phyloP scores from a whole-genome alignment of 305 asterid genomes.

The Caryopteris hybrid region DNA sequence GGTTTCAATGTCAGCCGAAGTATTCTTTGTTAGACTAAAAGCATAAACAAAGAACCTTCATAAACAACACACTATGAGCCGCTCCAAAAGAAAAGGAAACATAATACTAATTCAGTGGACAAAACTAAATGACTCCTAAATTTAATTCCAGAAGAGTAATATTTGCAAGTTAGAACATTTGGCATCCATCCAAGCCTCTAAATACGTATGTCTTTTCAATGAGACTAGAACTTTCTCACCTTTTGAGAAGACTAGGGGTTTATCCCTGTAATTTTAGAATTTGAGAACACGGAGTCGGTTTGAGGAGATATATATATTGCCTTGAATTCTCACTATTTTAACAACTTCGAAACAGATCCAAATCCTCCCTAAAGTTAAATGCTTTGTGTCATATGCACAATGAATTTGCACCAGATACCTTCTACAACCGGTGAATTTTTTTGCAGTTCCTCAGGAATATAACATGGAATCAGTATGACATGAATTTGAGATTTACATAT shows the following conservation, averaged over 20 bases:
- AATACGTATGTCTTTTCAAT: not conserved
- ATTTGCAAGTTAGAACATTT: not conserved
- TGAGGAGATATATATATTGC: not conserved
- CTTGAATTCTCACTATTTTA: not conserved
- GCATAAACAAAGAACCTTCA: not conserved
- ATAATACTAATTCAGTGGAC: not conserved
- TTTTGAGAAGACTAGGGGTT: not conserved
- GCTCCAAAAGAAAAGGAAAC: not conserved
- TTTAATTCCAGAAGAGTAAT: not conserved
- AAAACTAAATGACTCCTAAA: not conserved
- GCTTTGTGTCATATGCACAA: not conserved
- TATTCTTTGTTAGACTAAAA: not conserved
- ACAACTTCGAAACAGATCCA: slow-evolving; percentile 1
- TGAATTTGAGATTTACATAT: not conserved
- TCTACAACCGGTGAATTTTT: not conserved
- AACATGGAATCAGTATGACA: not conserved
- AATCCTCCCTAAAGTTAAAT: not conserved
- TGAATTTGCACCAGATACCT: slow-evolving; percentile 1
- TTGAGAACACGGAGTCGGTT: not conserved
- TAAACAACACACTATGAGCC: not conserved
- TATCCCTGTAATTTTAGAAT: not conserved
- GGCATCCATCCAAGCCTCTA: not conserved
- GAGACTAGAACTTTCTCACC: not conserved
- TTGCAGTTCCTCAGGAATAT: not conserved
- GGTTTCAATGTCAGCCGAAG: not conserved